Evolutionary conservation across 495 filamentous ascomycete genomes (phyloP), one percentile per base, ranked within the genome.

Genomic region (Xylaria intraflava): DNA sequence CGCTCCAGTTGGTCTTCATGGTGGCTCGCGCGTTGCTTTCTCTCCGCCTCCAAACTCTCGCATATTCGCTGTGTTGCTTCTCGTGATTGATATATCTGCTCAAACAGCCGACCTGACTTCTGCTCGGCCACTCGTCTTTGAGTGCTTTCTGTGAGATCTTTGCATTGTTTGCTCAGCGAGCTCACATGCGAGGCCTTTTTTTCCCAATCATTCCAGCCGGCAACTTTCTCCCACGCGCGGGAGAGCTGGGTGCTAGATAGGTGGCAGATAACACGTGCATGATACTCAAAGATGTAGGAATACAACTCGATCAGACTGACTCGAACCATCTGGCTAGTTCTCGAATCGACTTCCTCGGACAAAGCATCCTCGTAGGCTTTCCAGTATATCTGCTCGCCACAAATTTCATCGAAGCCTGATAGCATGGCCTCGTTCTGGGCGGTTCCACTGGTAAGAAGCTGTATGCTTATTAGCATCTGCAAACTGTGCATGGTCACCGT

Each of bases 281-380:
- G 64, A 46, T 71, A 71, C 43, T 69, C 65, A 39, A 72, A 56
- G 19, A 72, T 56, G 16, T 56, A 26, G 0, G 61, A 66, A 52
- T 72, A 72, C 24, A 67, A 53, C 30, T 59, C 47, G 35, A 52
- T 44, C 9, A 64, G 35, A 11, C 49, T 23, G 24, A 16, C 47
- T 20, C n/a, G n/a, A n/a, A 31, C 38, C n/a, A 31, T 64, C 33
- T 22, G 4, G n/a, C 12, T 19, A 3, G n/a, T 9, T 1, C 4
- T 8, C 2, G 3, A 26, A n/a, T n/a, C n/a, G 26, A 16, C 14
- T 19, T 23, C 24, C 8, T 51, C 39, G 20, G 41, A 41, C 33
- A 47, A 60, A 7, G 49, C 56, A n/a, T 67, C 45, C 46, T 62
- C 55, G 39, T 53, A 60, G 42, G 59, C 44, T 48, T 53, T 42